Evolutionary conservation across 192 early-diverging fungal species (phyloP).

Genomic region (Mortierella alpina): DNA sequence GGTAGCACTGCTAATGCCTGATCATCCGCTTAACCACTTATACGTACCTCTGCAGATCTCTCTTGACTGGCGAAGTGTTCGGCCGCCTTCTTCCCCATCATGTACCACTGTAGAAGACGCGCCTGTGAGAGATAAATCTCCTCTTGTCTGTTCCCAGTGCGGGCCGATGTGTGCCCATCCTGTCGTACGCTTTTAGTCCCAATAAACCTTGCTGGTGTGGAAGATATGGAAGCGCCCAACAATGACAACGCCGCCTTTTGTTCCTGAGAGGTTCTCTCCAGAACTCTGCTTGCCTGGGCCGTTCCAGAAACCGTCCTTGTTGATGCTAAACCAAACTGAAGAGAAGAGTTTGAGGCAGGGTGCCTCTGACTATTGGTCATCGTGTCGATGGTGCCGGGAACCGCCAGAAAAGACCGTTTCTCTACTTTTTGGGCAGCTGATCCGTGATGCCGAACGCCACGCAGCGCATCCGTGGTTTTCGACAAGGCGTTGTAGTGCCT

Average conservation of each 20-base stretch:
- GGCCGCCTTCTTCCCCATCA: conserved; percentile 10
- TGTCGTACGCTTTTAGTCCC: conserved; percentile 15
- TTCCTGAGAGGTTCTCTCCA: not conserved
- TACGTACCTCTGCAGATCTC: conserved; percentile 18
- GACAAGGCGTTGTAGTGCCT: conserved; percentile 3
- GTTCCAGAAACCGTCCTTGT: not conserved
- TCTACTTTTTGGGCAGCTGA: not conserved
- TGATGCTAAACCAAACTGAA: too few relatives aligned
- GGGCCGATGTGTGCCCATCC: not conserved
- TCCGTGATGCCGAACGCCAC: not conserved
- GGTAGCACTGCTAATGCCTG: not conserved
- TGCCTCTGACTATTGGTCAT: not conserved
- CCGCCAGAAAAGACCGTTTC: not conserved
- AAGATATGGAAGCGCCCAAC: not conserved
- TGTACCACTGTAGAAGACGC: conserved; percentile 33
- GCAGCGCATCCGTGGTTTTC: not conserved
- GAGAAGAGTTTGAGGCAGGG: too few relatives aligned
- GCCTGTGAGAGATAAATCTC: conserved; percentile 43
- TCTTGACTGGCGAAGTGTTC: conserved; percentile 26
- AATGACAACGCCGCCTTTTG: not conserved
- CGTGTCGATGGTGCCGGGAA: not conserved
- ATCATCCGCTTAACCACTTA: not conserved
- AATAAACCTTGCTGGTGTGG: not conserved
- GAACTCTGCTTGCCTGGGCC: not conserved
- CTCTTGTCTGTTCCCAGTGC: conserved; percentile 24